These are phyloP conservation scores for Boletus sp. DNA, from an alignment of 768 basidiomycete species.

Conservation along the genomic window DNA sequence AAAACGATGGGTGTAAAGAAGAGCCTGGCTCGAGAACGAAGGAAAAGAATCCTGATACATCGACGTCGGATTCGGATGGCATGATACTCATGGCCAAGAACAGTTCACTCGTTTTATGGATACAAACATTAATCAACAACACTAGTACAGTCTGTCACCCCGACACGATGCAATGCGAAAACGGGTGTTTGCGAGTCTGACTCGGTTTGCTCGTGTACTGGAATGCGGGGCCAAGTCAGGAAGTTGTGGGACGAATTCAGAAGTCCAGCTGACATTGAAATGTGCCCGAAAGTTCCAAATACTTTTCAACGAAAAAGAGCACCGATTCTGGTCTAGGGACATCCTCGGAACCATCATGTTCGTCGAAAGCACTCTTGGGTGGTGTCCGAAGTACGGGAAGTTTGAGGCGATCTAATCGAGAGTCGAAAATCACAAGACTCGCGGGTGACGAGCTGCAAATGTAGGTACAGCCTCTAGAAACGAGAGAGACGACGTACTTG, in stretches of 20 bases:
- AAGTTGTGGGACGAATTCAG: neutral
- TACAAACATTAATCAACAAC: conserved; percentile 23
- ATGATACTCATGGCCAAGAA: conserved; percentile 8
- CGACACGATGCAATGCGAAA: conserved; percentile 15
- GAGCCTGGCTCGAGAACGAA: conserved; percentile 73
- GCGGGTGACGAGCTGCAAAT: conserved; percentile 20
- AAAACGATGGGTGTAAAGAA: conserved; percentile 68
- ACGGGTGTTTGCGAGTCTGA: neutral
- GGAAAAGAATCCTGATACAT: conserved; percentile 40
- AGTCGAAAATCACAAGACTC: conserved; percentile 59
- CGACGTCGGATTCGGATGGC: conserved; percentile 20
- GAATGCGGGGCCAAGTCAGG: conserved; percentile 1
- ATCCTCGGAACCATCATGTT: conserved; percentile 20
- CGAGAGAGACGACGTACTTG: conserved; percentile 17
- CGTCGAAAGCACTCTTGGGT: conserved; percentile 7
- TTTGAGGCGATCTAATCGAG: conserved; percentile 47
- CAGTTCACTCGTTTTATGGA: neutral
- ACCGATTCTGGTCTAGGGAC: conserved; percentile 35
- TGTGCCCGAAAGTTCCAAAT: conserved; percentile 52
- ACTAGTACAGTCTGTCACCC: neutral
- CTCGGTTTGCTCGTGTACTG: conserved; percentile 12
- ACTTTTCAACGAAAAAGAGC: conserved; percentile 44
- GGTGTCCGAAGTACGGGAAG: conserved; percentile 45
- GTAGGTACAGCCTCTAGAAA: conserved; percentile 1
- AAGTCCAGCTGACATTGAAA: conserved; percentile 43